phyloP scores from a whole-genome alignment of 116 monocot species.

The Zostera marina region DNA sequence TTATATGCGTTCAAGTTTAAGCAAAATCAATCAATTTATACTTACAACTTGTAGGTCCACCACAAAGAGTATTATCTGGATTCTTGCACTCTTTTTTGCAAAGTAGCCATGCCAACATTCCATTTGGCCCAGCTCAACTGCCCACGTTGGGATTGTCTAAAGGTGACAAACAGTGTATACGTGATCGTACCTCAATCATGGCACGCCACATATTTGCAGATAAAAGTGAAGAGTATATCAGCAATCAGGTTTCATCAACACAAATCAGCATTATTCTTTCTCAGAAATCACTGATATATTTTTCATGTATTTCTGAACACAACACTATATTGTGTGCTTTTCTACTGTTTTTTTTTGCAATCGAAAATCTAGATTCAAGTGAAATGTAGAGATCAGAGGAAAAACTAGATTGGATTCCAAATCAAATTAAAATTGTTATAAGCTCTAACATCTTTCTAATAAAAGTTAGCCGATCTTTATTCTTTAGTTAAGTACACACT shows the following conservation, averaged over 20 bases:
- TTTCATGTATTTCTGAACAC: neutral
- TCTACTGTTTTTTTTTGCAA: neutral
- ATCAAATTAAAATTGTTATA: too few species aligned
- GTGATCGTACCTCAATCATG: slow-evolving; percentile 94
- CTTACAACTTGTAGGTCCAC: slow-evolving; percentile 45
- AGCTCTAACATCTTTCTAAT: too few species aligned
- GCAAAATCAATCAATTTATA: neutral
- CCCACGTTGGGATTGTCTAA: slow-evolving; percentile 87
- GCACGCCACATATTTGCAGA: slow-evolving; percentile 95
- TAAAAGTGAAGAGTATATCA: slow-evolving; percentile 87
- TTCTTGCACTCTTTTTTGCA: slow-evolving; percentile 85
- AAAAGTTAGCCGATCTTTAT: too few species aligned
- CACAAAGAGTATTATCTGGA: slow-evolving; percentile 72
- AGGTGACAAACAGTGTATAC: slow-evolving; percentile 90
- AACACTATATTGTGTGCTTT: neutral
- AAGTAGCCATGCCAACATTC: slow-evolving; percentile 65
- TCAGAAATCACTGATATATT: neutral
- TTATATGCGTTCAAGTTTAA: too few species aligned
- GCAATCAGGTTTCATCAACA: slow-evolving; percentile 45
- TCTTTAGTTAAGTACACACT: too few species aligned
- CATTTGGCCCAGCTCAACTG: slow-evolving; percentile 64
- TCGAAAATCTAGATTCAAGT: too few species aligned
- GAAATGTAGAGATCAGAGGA: too few species aligned
- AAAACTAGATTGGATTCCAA: too few species aligned
- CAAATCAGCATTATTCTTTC: neutral